phyloP scores from a whole-genome alignment of 768 basidiomycete species.

The Leccinellum albellum region DNA sequence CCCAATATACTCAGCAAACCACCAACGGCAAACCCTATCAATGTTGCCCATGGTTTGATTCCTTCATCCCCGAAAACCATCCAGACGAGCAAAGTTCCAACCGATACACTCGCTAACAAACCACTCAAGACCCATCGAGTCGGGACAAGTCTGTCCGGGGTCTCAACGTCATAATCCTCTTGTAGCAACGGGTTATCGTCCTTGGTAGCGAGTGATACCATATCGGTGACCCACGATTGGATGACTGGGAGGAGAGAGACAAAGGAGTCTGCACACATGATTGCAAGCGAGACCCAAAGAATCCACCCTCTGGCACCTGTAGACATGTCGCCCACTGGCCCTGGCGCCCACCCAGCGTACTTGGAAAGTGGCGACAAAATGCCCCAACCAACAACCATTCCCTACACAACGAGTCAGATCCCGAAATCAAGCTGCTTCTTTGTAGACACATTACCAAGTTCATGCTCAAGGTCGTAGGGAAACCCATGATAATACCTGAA shows the following conservation, averaged over 20 bases:
- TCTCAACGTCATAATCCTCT: slow-evolving; percentile 67
- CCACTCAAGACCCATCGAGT: slow-evolving; percentile 73
- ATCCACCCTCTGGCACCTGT: slow-evolving; percentile 94
- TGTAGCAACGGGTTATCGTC: slow-evolving; percentile 13
- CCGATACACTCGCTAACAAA: slow-evolving; percentile 51
- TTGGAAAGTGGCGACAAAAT: slow-evolving; percentile 88
- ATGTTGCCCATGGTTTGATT: slow-evolving; percentile 92
- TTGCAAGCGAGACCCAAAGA: slow-evolving; percentile 91
- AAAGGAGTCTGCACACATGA: slow-evolving; percentile 92
- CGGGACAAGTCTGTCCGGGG: slow-evolving; percentile 77
- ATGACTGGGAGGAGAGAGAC: slow-evolving; percentile 80
- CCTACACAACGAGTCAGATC: slow-evolving; percentile 41
- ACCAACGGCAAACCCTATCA: slow-evolving; percentile 79
- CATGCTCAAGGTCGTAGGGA: slow-evolving; percentile 92
- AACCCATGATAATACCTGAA: slow-evolving; percentile 96
- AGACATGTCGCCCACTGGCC: slow-evolving; percentile 82
- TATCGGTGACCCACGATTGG: slow-evolving; percentile 45
- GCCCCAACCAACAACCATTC: slow-evolving; percentile 97
- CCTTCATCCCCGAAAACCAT: slow-evolving; percentile 85
- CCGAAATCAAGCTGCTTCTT: neutral
- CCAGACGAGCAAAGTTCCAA: slow-evolving; percentile 83
- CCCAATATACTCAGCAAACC: slow-evolving; percentile 84
- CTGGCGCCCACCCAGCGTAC: slow-evolving; percentile 85
- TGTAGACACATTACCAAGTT: slow-evolving; percentile 56
- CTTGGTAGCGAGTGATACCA: slow-evolving; percentile 29